Evolutionary conservation across 1,284 basidiomycete genomes (phyloP).

Genomic region (Mycosarcoma mackinlayi): DNA sequence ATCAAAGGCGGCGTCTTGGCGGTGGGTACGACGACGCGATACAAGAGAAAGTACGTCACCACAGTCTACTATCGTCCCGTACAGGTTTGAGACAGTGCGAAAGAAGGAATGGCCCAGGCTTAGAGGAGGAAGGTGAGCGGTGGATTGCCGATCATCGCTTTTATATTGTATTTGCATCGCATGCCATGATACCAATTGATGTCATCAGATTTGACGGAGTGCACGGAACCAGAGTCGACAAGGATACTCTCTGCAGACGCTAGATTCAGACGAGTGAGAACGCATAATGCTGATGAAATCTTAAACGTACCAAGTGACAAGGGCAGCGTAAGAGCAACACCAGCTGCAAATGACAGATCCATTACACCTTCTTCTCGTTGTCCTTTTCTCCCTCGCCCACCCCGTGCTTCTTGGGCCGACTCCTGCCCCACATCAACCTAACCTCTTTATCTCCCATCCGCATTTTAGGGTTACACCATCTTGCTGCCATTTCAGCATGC

Average conservation of each 20-base stretch:
- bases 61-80: slow-evolving; percentile 77
- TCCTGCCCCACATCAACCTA: slow-evolving; percentile 82
- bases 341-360: too few species aligned
- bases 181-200: not conserved
- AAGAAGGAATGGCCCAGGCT: not conserved
- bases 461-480: slow-evolving; percentile 85
- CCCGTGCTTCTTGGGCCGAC: slow-evolving; percentile 38
- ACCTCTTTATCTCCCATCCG: slow-evolving; percentile 82
- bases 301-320: too few species aligned
- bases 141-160: not conserved
- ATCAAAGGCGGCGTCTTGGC: slow-evolving; percentile 94
- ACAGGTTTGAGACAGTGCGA: slow-evolving; percentile 69
- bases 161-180: slow-evolving; percentile 5
- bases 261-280: too few species aligned
- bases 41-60: slow-evolving; percentile 86
- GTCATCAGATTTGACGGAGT: too few species aligned
- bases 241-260: too few species aligned
- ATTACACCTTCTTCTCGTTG: too few species aligned
- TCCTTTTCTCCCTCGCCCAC: slow-evolving; percentile 8
- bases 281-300: too few species aligned
- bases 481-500: slow-evolving; percentile 85
- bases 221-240: too few species aligned
- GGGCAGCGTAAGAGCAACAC: too few species aligned
- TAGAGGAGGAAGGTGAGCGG: not conserved
- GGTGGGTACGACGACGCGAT: slow-evolving; percentile 91